Evolutionary conservation across 352 stramenopile genomes (phyloP), one percentile per base, ranked within the genome.

Genomic region (Globisporangium parvum): DNA sequence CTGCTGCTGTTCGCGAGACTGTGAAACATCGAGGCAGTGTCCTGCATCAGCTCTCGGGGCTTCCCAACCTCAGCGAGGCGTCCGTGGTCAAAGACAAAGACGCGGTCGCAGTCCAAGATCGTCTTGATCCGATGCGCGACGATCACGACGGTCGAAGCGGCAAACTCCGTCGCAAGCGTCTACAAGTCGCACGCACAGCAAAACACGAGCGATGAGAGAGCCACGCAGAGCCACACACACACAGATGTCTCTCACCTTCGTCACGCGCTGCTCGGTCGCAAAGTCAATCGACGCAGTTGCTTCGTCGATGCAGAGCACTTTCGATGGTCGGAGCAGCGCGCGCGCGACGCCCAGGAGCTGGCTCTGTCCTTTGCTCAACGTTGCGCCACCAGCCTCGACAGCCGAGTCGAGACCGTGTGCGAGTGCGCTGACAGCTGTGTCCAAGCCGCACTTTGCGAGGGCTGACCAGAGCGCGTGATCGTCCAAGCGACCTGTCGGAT

Each of bases 41-140:
- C 67, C 4, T 42, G 44, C 2, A 61, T 55, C 33, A 89, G 56
- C 6, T 67, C 57, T 11, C 63, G 59, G 2, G 80, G 76, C 6
- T 68, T 23, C 2, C 80, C 83, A 42, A 40, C 70, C 60, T 93
- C 85, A 11, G 69, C 73, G 6, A 93, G 54, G 0, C 48, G 47
- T 0, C 85, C 82, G 20, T 75, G 55, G 14, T 89, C 80, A 12
- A 95, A 67, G 4, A 95, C 42, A 3, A 93, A 49, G 2, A 95
- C 80, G 20, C 77, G 77, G 58, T 99, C 93, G 60, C 89, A 98
- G 45, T 97, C 76, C 66, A 98, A 85, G 57, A 99, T 98, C 1
- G 94, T 99, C 54, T 97, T 81, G 2, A 99, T 74, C 15, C 97
- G 80, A 72, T 99, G 97, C 15, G 97, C 96, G 40, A 99, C 98